phyloP scores from a whole-genome alignment of 441 rosid genomes.

The Biscutella laevigata region DNA sequence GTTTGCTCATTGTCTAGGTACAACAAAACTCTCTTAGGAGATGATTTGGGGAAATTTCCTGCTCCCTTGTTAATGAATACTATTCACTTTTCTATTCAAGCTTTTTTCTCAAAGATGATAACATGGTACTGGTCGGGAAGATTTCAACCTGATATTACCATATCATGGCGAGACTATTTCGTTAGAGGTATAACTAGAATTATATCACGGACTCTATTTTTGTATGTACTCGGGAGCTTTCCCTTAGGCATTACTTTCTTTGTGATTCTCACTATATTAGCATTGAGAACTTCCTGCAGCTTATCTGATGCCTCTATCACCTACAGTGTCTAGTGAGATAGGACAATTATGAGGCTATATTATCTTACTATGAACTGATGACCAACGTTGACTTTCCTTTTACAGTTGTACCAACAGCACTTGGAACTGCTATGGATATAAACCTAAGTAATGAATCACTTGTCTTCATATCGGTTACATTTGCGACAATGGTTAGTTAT shows the following conservation, averaged over 20 bases:
- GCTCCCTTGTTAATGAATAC: conserved; percentile 98
- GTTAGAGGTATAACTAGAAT: conserved; percentile 50
- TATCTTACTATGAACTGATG: conserved; percentile 66
- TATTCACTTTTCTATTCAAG: conserved; percentile 87
- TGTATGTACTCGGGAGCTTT: background rate
- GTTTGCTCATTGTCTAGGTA: conserved; percentile 41
- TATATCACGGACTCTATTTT: background rate
- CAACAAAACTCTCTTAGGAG: conserved; percentile 92
- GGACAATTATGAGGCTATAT: conserved; percentile 24
- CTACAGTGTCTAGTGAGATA: background rate
- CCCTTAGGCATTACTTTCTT: background rate
- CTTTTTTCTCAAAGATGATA: conserved; percentile 66
- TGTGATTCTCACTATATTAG: background rate
- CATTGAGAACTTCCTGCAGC: background rate
- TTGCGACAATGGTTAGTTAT: conserved; percentile 91
- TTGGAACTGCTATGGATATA: conserved; percentile 94
- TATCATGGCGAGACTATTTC: conserved; percentile 84
- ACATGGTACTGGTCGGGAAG: conserved; percentile 86
- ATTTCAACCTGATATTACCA: conserved; percentile 49
- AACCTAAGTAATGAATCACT: conserved; percentile 95
- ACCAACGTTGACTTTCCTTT: conserved; percentile 77
- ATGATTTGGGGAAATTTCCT: conserved; percentile 89
- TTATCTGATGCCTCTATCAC: background rate
- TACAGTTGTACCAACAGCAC: conserved; percentile 97
- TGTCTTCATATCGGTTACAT: conserved; percentile 93